Evolutionary conservation across 805 yeast genomes (phyloP), one percentile per base, ranked within the genome.

Genomic region (Peterozyma xylosa): DNA sequence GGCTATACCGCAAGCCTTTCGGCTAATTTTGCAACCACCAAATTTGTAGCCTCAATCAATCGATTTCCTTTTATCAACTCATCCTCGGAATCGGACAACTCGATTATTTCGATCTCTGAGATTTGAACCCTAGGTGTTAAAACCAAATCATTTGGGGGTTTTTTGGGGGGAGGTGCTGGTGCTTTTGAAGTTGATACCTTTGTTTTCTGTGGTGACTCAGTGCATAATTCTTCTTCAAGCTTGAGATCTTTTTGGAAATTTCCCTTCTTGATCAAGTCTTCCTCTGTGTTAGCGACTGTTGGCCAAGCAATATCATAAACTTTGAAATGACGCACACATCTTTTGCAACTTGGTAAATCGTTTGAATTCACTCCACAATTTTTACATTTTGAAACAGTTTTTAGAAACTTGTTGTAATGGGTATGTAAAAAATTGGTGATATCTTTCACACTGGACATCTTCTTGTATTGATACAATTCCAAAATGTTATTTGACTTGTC

Each of bases 261-360:
- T 1, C 40, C 40, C 18, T 38, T 38, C 9, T 30, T 13, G 11
- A 38, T 10, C 14, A 38, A 21, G 9, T 38, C 21, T 14, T 30
- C 17, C 1, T 18, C 15, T 9, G 41, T 32, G 15, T 9, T 32
- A 3, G 41, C 30, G 7, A 39, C 36, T 4, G n/a, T 18, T 16
- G 41, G 41, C 41, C 41, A 39, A 9, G 55, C 53, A 7, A 51
- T 11, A 2, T 49, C 50, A 39, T 37, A 60, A 6, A 60, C n/a
- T 21, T 37, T 37, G 29, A 48, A 55, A 46, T 60, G 65, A 2
- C 65, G 47, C 0, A 39, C 36, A 42, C 65, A 60, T 15, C 61
- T 45, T 5, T 50, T 55, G 41, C 65, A 60, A 9, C 15, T n/a
- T 9, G 41, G 41, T 5, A 17, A 35, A 14, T 35, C 32, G 15